Base-by-base conservation (phyloP, 2,329 filamentous ascomycete species). In the Rhinocladiella mackenziei region DNA sequence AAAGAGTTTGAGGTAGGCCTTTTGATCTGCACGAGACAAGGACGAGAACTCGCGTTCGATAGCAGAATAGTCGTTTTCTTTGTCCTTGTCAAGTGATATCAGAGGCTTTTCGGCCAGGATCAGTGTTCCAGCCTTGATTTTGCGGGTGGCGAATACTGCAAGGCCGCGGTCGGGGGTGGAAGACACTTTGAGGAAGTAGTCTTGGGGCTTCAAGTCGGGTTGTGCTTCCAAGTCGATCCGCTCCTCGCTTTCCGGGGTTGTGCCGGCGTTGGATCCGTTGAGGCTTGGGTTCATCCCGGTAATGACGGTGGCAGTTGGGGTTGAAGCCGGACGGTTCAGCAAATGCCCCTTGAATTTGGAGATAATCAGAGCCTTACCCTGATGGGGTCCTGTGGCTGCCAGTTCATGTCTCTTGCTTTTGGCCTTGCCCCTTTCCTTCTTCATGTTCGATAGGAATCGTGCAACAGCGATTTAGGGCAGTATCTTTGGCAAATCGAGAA, bases 131-230 rank as follows among this genome's bases (percentile, higher is more conserved):
- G 49, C 47, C 25, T 46, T 48, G 42, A 57, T 54, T 11, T 47
- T 49, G 33, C 54, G 49, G 5, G 28, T 35, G 2, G 55, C 36
- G 30, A 55, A 50, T 7, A 56, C 39, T 2, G 44, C 55, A 15
- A 50, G 45, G 25, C 55, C 55, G 14, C 48, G 50, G 26, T 48
- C 51, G 8, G 45, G 30, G 2, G 50, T 55, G 15, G 32, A 29
- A 14, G 22, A 11, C 4, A 62, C 57, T 56, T 80, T 72, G 13
- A 81, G 34, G 7, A 47, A 65, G 18, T 72, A 73, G 31, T 76
- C 71, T 4, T 75, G 75, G 3, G 73, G 72, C 55, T 80, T 75
- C 0, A 75, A 72, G 17, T 77, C 77, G 1, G 80, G 71, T 5
- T 74, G 75, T 10, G 22, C 17, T 9, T 33, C 18, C 7, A 17